phyloP scores from a whole-genome alignment of 1,284 basidiomycete species.

The Malassezia nana region DNA sequence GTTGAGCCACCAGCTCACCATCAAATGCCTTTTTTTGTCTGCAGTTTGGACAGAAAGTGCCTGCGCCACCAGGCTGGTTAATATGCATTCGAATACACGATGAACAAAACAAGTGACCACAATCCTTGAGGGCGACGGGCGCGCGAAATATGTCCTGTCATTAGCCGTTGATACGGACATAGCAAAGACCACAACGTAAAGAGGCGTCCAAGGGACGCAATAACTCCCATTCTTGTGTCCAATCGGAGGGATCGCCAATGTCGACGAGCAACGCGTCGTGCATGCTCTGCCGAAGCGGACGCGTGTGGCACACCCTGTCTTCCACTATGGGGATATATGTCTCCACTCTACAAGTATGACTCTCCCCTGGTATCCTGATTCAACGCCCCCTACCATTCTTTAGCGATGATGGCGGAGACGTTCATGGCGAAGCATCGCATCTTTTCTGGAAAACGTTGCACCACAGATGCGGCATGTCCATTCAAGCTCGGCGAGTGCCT shows the following conservation, averaged over 20 bases:
- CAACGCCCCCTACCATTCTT: background rate
- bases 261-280: slow-evolving; percentile 21
- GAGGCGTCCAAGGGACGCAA: slow-evolving; percentile 33
- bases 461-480: slow-evolving; percentile 44
- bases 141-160: slow-evolving; percentile 36
- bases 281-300: slow-evolving; percentile 1
- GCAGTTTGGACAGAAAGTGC: slow-evolving; percentile 42
- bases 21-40: slow-evolving; percentile 42
- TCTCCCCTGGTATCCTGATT: background rate
- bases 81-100: slow-evolving; percentile 42
- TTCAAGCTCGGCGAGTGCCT: slow-evolving; percentile 38
- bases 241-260: slow-evolving; percentile 41
- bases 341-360: background rate
- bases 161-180: slow-evolving; percentile 14
- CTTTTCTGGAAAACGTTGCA: slow-evolving; percentile 33
- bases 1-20: slow-evolving; percentile 32
- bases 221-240: slow-evolving; percentile 25
- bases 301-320: background rate
- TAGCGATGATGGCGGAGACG: slow-evolving; percentile 24
- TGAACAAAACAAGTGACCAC: slow-evolving; percentile 41
- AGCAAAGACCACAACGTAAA: slow-evolving; percentile 41
- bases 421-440: slow-evolving; percentile 42
- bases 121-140: slow-evolving; percentile 38
- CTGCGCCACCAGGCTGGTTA: slow-evolving; percentile 36
- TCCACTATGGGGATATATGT: background rate